Evolutionary conservation across 352 stramenopile species (phyloP), one percentile per base, ranked within the genome.

Genomic region (Pseudoperonospora humuli): DNA sequence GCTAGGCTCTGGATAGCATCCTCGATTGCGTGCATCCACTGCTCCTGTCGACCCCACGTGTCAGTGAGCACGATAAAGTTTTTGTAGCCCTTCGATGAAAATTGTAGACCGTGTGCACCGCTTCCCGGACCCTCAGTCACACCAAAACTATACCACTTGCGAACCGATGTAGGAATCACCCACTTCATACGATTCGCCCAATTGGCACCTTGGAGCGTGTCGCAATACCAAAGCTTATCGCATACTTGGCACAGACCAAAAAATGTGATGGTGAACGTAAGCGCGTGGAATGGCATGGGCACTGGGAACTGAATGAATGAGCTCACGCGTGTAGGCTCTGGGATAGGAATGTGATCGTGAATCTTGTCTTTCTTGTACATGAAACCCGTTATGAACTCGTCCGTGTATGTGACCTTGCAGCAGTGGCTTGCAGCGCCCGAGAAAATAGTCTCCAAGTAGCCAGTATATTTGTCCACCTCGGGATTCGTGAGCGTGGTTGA

Each of bases 321-420:
- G 54, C 75, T 89, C 46, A 90, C 78, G 31, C 77, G 74, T 20
- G 77, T 93, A 0, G 81, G 78, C 49, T 93, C 78, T 5, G 81
- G 81, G 39, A 93, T 87, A 32, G 81, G 81, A 42, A 93, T 88
- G 50, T 93, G 81, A 33, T 93, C 81, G 54, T 93, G 81, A 29
- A 93, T 90, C 48, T 93, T 93, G 63, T 93, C 81, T 49, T 93
- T 93, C 58, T 93, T 93, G 78, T 87, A 93, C 61, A 93, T 62
- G 45, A 93, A 93, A 11, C 81, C 81, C 40, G 77, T 87, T 47
- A 91, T 84, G 29, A 84, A 89, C 46, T 93, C 81, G 39, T 89
- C 81, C 8, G 70, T 88, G 21, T 77, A 78, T 37, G 86, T 89
- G 18, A 93, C 72, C 43, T 86, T 90, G 56, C 81, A 91, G 39